Conservation (phyloP, 2,329 filamentous ascomycete species). For the Alternaria solani region DNA sequence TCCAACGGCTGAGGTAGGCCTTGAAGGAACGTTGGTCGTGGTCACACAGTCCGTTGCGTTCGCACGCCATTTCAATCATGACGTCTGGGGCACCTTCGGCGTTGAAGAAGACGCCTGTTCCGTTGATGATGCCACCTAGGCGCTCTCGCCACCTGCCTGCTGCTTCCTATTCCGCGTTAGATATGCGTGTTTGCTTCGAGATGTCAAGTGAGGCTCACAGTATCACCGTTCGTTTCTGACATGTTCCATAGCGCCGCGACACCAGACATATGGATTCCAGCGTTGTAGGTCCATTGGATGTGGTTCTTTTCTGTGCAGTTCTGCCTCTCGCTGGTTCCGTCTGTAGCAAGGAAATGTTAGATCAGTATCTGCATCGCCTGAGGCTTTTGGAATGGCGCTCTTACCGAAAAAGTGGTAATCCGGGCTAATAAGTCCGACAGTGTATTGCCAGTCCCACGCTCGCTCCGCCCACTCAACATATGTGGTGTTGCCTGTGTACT, state of each 20-base stretch:
- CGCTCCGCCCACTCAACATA: slow-evolving; percentile 67
- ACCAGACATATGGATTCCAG: slow-evolving; percentile 55
- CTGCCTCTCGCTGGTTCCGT: slow-evolving; percentile 53
- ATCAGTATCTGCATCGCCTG: background rate
- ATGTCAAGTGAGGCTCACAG: slow-evolving; percentile 6
- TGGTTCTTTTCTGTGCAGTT: slow-evolving; percentile 55
- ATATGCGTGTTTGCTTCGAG: too few species aligned
- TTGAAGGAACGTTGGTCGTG: slow-evolving; percentile 57
- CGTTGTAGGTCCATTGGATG: slow-evolving; percentile 57
- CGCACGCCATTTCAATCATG: slow-evolving; percentile 59
- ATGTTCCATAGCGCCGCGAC: slow-evolving; percentile 56
- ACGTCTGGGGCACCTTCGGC: slow-evolving; percentile 53
- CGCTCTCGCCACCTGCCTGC: slow-evolving; percentile 32
- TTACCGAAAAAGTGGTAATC: slow-evolving; percentile 53
- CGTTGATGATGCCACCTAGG: slow-evolving; percentile 43
- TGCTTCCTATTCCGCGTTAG: slow-evolving; percentile 23
- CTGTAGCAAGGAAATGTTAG: background rate
- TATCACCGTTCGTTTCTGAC: slow-evolving; percentile 50
- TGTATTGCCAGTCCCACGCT: slow-evolving; percentile 63
- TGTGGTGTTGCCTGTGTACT: slow-evolving; percentile 66
- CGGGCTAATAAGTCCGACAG: slow-evolving; percentile 59
- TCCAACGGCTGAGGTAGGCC: slow-evolving; percentile 53
- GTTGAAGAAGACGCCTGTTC: slow-evolving; percentile 53
- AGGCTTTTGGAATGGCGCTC: background rate
- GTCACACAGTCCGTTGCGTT: slow-evolving; percentile 54